A percentile compares a stretch with the other conserved stretches of the same genome.
phyloP scores from a whole-genome alignment of 257 asterid species.

The Penstemon davidsonii region DNA sequence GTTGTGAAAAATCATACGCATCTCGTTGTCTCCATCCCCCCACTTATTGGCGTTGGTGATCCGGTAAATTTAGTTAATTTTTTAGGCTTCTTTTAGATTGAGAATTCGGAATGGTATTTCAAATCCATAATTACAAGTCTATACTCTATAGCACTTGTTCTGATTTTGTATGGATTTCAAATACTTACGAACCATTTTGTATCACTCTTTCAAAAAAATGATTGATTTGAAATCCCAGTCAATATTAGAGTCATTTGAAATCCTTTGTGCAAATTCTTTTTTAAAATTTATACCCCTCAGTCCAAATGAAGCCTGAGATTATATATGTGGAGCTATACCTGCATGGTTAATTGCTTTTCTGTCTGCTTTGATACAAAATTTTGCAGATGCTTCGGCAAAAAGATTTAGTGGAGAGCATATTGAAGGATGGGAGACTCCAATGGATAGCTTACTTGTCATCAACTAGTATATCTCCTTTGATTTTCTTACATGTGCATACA shows the following conservation, averaged over 20 bases:
- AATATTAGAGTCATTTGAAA: too few relatives aligned
- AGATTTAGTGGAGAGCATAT: slow-evolving; percentile 42
- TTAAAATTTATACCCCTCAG: too few relatives aligned
- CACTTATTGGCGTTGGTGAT: slow-evolving; percentile 65
- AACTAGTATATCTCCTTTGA: slow-evolving; percentile 54
- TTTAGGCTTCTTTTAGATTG: not conserved
- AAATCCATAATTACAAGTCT: too few relatives aligned
- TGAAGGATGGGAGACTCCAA: slow-evolving; percentile 61
- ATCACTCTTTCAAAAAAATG: too few relatives aligned
- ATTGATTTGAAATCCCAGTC: too few relatives aligned
- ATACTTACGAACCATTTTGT: too few relatives aligned
- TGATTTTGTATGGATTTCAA: too few relatives aligned
- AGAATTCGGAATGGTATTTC: too few relatives aligned
- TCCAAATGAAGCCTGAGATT: not conserved
- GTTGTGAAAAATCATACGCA: slow-evolving; percentile 62
- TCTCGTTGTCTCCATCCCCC: slow-evolving; percentile 74
- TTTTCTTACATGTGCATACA: slow-evolving; percentile 3
- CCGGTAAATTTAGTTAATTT: slow-evolving; percentile 48
- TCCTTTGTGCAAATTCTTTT: too few relatives aligned
- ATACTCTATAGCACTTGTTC: too few relatives aligned
- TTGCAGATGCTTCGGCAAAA: slow-evolving; percentile 60
- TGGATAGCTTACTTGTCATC: slow-evolving; percentile 88
- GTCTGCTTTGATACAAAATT: slow-evolving; percentile 23
- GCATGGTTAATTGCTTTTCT: not conserved
- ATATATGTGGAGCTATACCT: not conserved